Conservation (phyloP, 2,329 filamentous ascomycete species). For the Hymenoscyphus occultus region DNA sequence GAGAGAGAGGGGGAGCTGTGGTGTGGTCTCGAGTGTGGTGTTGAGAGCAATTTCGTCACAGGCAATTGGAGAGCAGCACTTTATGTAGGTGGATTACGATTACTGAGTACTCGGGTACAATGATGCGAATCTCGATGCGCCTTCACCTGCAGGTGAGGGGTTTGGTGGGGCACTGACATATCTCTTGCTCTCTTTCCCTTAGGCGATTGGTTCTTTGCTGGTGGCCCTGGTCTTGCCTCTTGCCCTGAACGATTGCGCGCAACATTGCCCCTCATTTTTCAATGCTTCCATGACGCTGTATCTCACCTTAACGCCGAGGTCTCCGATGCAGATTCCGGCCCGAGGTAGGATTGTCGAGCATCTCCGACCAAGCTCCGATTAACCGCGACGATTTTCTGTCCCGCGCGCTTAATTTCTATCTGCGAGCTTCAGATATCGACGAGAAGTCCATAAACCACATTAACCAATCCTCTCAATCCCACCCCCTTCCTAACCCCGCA, state of each 20-base stretch:
- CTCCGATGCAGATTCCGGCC: background rate
- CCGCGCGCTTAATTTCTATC: constrained; percentile 1
- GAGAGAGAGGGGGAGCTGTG: background rate
- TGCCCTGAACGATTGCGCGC: too few relatives aligned
- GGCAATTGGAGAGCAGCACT: background rate
- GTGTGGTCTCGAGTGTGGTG: background rate
- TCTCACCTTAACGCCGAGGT: too few relatives aligned
- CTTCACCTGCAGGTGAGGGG: background rate
- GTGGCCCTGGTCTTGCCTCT: too few relatives aligned
- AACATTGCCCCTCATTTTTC: background rate
- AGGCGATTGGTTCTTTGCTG: too few relatives aligned
- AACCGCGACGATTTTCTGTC: background rate
- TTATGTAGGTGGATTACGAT: background rate
- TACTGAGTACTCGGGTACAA: too few relatives aligned
- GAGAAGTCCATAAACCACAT: background rate
- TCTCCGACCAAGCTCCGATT: background rate
- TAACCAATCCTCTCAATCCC: background rate
- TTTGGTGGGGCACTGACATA: background rate
- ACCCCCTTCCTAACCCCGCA: background rate
- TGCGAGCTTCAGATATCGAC: background rate
- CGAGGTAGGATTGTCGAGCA: background rate
- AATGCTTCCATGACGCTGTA: too few relatives aligned
- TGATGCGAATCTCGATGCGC: too few relatives aligned
- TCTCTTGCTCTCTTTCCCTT: background rate
- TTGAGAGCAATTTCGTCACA: background rate